Evolutionary conservation across 345 rosid genomes (phyloP), one percentile per base, ranked within the genome.

Genomic region (Hevea brasiliensis): DNA sequence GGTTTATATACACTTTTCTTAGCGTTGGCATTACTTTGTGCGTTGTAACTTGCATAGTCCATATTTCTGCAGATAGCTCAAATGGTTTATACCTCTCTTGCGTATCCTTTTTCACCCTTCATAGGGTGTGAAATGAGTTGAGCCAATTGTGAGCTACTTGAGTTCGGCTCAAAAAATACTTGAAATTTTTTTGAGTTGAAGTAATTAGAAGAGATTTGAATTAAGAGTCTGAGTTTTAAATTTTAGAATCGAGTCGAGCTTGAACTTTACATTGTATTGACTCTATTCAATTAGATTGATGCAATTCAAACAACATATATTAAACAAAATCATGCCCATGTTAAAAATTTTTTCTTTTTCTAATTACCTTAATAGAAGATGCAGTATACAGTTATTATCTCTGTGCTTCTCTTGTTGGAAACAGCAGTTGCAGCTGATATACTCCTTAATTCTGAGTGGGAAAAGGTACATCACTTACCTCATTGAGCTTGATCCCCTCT

Each of bases 391-490:
- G 65, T 70, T 40, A 59, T 83, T 51, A 79, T 86, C 72, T 78
- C 68, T 35, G 64, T 78, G 65, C 75, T 86, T 80, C 68, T 88
- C 21, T 74, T 84, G 63, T 17, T 82, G 54, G 89, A 86, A 75
- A 70, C 71, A 32, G 80, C 45, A 17, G 69, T 83, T 53, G 74
- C 85, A 44, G 86, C 83, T 35, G 87, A 88, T 70, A 51, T 88
- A 21, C 75, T 75, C 70, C 83, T 88, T 13, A 88, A 88, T 55
- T 82, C 88, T 41, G 82, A 83, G 18, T 84, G 92, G 92, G 85
- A 83, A 68, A 79, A 83, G 84, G 92, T 83, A 50, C 14, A 15
- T 15, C 71, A 7, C 2, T 8, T 58, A 17, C 32, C 37, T 27
- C 13, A 24, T 44, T 44, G 8, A 64, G 7, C 20, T 41, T 4